Base-by-base conservation (phyloP, 768 basidiomycete species). In the Pisolithus sp. region DNA sequence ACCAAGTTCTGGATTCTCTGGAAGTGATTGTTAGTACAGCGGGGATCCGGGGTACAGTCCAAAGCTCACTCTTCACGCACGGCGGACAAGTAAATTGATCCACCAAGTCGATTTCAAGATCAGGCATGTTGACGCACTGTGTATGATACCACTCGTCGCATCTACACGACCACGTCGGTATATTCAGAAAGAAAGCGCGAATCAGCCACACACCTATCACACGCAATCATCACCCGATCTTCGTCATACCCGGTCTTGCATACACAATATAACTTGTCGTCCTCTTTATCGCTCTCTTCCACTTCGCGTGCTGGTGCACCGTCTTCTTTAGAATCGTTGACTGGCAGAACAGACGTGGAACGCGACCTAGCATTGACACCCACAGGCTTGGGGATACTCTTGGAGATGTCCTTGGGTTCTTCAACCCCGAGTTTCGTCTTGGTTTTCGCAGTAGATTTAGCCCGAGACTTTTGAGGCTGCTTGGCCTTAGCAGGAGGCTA, bases 131-230 rank as follows among this genome's bases (percentile, higher is more conserved):
- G 24, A 94, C 83, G 59, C 93, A 96, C 45, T 81, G 76, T 0
- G 88, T 86, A 64, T 96, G 93, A 65, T 91, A 95, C 93, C 93
- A 96, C 55, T 93, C 89, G 61, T 94, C 93, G 67, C 93, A 95
- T 26, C 92, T 93, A 51, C 17, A n/a, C 40, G 18, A 6, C 46
- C 50, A 5, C 49, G 45, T 36, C 23, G 12, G 18, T 17, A 53
- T 20, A 44, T 28, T 34, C 3, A 17, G n/a, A 21, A 24, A 21
- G 37, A 2, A 21, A 20, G 43, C 34, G 50, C 37, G 43, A 37
- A 49, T 46, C 37, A 28, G 34, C 42, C 37, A 67, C 86, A 49
- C 58, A 91, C 90, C 83, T 78, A 72, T 95, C 93, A 63, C 93
- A 95, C 24, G 89, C 93, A 65, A 95, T 93, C 93, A 95, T 95